Conservation (phyloP, 257 asterid genomes). For the Primulina huaijiensis region DNA sequence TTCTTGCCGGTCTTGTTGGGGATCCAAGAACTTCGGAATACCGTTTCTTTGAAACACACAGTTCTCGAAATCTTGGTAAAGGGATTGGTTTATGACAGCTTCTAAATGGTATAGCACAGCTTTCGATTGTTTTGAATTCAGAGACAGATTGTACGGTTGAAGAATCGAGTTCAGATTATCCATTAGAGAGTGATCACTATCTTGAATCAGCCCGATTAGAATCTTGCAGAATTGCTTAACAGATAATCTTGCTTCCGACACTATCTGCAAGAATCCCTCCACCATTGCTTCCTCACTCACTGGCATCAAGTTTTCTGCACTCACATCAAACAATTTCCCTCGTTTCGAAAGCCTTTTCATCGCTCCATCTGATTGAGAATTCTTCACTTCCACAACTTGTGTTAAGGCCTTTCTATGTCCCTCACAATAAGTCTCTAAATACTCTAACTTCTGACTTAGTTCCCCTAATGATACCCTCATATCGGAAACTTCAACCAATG, state of each 20-base stretch:
- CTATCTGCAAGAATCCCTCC: slow-evolving; percentile 84
- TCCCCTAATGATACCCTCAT: slow-evolving; percentile 70
- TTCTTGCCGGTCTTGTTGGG: slow-evolving; percentile 55
- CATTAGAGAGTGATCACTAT: slow-evolving; percentile 38
- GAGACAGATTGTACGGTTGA: slow-evolving; percentile 57
- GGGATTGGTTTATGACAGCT: slow-evolving; percentile 71
- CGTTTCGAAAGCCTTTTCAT: slow-evolving; percentile 35
- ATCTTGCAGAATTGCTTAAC: slow-evolving; percentile 85
- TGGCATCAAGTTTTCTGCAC: slow-evolving; percentile 42
- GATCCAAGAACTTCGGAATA: slow-evolving; percentile 56
- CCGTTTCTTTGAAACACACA: slow-evolving; percentile 77
- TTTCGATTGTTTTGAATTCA: slow-evolving; percentile 58
- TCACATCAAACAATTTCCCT: slow-evolving; percentile 42
- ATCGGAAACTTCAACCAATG: slow-evolving; percentile 56
- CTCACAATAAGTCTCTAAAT: slow-evolving; percentile 70
- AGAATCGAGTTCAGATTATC: slow-evolving; percentile 63
- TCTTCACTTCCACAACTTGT: slow-evolving; percentile 42
- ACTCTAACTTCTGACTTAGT: slow-evolving; percentile 58
- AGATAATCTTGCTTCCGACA: slow-evolving; percentile 76
- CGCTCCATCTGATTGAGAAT: slow-evolving; percentile 32
- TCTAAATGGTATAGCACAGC: slow-evolving; percentile 64
- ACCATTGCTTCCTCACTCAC: slow-evolving; percentile 68
- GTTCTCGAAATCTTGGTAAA: slow-evolving; percentile 84
- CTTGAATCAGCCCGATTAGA: slow-evolving; percentile 48
- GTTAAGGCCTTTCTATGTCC: slow-evolving; percentile 68